Evolutionary conservation across 352 stramenopile species (phyloP).

Genomic region (Aphanomyces invadans): DNA sequence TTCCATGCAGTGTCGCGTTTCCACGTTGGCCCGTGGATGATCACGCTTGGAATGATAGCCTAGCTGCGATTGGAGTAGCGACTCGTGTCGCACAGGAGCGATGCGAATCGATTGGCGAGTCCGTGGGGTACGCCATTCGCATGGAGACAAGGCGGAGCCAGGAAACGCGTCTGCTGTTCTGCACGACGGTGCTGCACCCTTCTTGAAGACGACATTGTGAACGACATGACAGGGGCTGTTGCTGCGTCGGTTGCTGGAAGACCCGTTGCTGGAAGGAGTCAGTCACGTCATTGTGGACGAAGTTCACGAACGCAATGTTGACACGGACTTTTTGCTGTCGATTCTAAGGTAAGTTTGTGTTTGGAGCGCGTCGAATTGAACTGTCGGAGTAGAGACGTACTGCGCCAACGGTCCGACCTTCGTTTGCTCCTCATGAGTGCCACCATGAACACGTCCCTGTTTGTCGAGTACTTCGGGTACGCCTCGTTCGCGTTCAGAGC

Average conservation of each 20-base stretch:
- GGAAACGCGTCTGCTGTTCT: constrained; percentile 91
- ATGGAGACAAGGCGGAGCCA: constrained; percentile 87
- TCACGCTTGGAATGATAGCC: constrained; percentile 30
- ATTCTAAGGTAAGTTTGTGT: constrained; percentile 68
- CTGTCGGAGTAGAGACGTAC: constrained; percentile 32
- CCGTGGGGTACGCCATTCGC: constrained; percentile 94
- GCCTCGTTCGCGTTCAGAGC: too few relatives aligned
- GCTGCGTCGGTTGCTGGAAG: constrained; percentile 87
- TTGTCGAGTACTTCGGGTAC: constrained; percentile 81
- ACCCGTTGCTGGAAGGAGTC: constrained; percentile 81
- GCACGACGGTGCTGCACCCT: constrained; percentile 77
- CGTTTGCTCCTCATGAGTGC: constrained; percentile 95
- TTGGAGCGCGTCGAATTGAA: not conserved
- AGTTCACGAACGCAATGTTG: constrained; percentile 95
- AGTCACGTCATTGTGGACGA: constrained; percentile 99
- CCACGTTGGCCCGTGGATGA: too few relatives aligned
- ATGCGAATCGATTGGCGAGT: constrained; percentile 75
- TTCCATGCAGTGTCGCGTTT: not conserved
- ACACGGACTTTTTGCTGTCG: constrained; percentile 94
- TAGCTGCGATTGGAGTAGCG: constrained; percentile 95
- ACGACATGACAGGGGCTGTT: constrained; percentile 71
- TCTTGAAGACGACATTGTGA: not conserved
- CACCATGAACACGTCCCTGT: constrained; percentile 89
- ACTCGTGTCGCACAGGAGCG: constrained; percentile 92
- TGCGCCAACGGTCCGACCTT: constrained; percentile 65